phyloP scores from a whole-genome alignment of 2,329 filamentous ascomycete species.

The Tetracladium maxilliforme region DNA sequence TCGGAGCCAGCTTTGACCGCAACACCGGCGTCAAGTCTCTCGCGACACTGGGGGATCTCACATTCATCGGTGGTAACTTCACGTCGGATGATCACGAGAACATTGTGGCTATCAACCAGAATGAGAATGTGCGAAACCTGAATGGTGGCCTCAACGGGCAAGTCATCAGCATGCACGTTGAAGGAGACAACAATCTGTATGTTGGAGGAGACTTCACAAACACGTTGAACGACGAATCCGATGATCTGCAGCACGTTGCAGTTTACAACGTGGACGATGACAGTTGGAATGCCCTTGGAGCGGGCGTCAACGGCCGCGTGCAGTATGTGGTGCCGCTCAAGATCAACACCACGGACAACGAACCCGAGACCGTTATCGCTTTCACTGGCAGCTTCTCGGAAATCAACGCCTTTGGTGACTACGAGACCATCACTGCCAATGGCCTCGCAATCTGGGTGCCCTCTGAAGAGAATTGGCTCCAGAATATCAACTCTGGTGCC shows the following conservation, averaged over 20 bases:
- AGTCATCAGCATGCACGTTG: constrained; percentile 57
- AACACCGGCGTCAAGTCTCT: constrained; percentile 59
- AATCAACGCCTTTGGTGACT: constrained; percentile 52
- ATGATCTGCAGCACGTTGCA: constrained; percentile 63
- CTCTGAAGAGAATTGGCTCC: constrained; percentile 72
- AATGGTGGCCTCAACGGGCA: constrained; percentile 67
- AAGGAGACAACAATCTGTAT: constrained; percentile 50
- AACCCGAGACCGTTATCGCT: constrained; percentile 59
- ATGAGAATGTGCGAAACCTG: constrained; percentile 44
- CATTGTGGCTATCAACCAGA: constrained; percentile 57
- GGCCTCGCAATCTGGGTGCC: constrained; percentile 91
- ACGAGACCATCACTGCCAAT: constrained; percentile 42
- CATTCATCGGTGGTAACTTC: constrained; percentile 79
- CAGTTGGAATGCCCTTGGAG: constrained; percentile 66
- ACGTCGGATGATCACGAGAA: constrained; percentile 53
- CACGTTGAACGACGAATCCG: constrained; percentile 43
- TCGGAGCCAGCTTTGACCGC: constrained; percentile 53
- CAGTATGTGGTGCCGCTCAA: constrained; percentile 58
- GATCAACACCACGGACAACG: constrained; percentile 59
- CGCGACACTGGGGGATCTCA: constrained; percentile 44
- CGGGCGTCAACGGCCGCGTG: constrained; percentile 72
- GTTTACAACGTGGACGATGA: constrained; percentile 56
- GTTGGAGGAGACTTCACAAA: constrained; percentile 77
- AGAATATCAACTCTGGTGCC: constrained; percentile 53
- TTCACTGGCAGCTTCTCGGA: constrained; percentile 69